phyloP scores from a whole-genome alignment of 257 asterid genomes.

The Solanum peruvianum region DNA sequence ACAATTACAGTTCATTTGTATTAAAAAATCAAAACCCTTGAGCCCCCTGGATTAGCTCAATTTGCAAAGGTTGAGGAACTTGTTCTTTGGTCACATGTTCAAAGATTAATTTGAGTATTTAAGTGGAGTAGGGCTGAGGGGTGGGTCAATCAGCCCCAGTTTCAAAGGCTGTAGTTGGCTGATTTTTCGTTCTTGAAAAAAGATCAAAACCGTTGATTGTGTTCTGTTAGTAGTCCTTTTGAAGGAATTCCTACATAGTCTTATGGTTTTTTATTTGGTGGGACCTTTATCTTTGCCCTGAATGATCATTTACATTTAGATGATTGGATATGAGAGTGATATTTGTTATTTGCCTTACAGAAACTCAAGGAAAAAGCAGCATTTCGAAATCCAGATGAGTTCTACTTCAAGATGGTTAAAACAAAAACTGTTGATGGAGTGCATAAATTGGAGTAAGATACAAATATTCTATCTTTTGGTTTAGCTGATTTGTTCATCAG shows the following conservation, averaged over 20 bases:
- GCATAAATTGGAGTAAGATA: conserved; percentile 58
- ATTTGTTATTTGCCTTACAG: conserved; percentile 19
- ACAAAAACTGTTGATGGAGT: conserved; percentile 56
- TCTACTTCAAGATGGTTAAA: conserved; percentile 68
- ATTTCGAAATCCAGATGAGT: conserved; percentile 84
- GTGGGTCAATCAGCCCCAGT: background rate
- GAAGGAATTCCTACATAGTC: background rate
- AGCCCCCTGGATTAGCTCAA: background rate
- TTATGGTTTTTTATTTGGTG: background rate
- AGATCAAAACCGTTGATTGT: background rate
- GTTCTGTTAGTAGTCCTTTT: background rate
- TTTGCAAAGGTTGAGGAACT: background rate
- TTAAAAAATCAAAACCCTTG: background rate
- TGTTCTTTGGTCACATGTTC: background rate
- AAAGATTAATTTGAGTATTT: background rate
- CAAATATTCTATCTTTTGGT: background rate
- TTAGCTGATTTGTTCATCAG: background rate
- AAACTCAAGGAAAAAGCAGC: conserved; percentile 89
- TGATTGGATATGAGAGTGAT: background rate
- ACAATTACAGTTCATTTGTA: background rate
- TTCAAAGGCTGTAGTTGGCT: background rate
- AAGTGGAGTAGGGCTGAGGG: background rate
- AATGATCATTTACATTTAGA: background rate
- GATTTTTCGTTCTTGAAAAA: background rate
- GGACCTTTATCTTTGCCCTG: background rate